Evolutionary conservation across 2,329 filamentous ascomycete genomes (phyloP), one percentile per base, ranked within the genome.

Genomic region (Amphichorda felina): DNA sequence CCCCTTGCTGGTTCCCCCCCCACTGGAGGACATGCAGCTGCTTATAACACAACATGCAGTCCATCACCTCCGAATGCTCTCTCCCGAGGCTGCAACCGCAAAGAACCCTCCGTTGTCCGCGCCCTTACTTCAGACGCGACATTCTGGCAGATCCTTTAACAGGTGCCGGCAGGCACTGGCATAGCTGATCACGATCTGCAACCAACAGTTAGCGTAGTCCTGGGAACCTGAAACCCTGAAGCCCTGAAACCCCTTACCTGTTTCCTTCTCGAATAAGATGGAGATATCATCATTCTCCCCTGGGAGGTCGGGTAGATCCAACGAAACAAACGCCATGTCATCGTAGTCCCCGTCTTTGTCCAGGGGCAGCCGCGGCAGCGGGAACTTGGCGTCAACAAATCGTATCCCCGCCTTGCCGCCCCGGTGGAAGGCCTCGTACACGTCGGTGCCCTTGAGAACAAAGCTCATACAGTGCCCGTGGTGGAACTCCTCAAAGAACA

Each of bases 241-340:
- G 16, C 16, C 14, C 6, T 9, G 17, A 8, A 31, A 11, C 16
- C 8, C 5, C 29, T 4, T 59, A 87, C 82, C 81, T 49, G 70
- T 64, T 53, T 85, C 81, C 31, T 69, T 79, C 43, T 94, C 86
- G 64, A 95, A 95, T 41, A 79, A 59, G 49, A 95, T 79, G 9
- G 79, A 73, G 45, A 95, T 85, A 60, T 95, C 88, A 55, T 94
- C 88, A 57, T 94, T 86, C 60, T 94, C 88, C 34, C 84, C 84
- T 1, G 87, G 84, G 55, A 93, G 83, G 48, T 94, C 87, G 14
- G 87, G 80, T 55, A 87, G 74, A 56, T 94, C 88, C 39, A 94
- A 60, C 53, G 84, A 91, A 27, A 94, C 70, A 60, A 89, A 94
- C 18, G 76, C 72, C 51, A 77, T 73, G 41, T 79, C 76, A 32